phyloP scores from a whole-genome alignment of 805 yeast species.

The Lachancea quebecensis region DNA sequence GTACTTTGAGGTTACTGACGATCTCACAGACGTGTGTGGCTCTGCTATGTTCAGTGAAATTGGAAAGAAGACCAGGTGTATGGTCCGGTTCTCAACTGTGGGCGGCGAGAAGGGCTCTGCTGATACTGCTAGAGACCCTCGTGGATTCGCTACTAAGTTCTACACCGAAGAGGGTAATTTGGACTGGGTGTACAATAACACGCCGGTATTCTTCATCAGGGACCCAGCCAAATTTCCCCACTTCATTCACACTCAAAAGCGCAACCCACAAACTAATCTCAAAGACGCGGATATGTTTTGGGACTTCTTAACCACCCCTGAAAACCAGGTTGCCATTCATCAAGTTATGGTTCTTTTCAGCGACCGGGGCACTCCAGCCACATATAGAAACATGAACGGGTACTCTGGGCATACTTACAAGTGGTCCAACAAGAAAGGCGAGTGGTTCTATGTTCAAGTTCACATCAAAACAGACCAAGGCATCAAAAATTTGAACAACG shows the following conservation, averaged over 20 bases:
- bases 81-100: slow-evolving; percentile 68
- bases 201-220: slow-evolving; percentile 59
- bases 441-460: slow-evolving; percentile 50
- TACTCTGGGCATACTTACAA: slow-evolving; percentile 63
- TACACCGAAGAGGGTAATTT: slow-evolving; percentile 62
- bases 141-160: slow-evolving; percentile 61
- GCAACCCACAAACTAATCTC: slow-evolving; percentile 63
- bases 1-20: slow-evolving; percentile 79
- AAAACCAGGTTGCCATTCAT: slow-evolving; percentile 70
- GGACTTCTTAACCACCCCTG: slow-evolving; percentile 61
- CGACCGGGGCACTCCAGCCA: slow-evolving; percentile 56
- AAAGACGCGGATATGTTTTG: slow-evolving; percentile 79
- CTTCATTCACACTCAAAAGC: slow-evolving; percentile 64
- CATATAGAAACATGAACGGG: slow-evolving; percentile 54
- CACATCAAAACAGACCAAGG: slow-evolving; percentile 52
- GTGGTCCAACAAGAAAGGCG: slow-evolving; percentile 49
- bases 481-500: slow-evolving; percentile 44
- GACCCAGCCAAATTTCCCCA: slow-evolving; percentile 59
- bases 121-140: slow-evolving; percentile 62
- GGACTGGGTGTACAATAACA: slow-evolving; percentile 70
- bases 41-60: slow-evolving; percentile 64
- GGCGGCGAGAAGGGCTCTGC: slow-evolving; percentile 66
- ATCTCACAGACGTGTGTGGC: slow-evolving; percentile 62
- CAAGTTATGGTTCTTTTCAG: slow-evolving; percentile 57
- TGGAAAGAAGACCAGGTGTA: slow-evolving; percentile 72